Conservation (phyloP, 2,329 filamentous ascomycete species). For the Trichoderma oligosporum region DNA sequence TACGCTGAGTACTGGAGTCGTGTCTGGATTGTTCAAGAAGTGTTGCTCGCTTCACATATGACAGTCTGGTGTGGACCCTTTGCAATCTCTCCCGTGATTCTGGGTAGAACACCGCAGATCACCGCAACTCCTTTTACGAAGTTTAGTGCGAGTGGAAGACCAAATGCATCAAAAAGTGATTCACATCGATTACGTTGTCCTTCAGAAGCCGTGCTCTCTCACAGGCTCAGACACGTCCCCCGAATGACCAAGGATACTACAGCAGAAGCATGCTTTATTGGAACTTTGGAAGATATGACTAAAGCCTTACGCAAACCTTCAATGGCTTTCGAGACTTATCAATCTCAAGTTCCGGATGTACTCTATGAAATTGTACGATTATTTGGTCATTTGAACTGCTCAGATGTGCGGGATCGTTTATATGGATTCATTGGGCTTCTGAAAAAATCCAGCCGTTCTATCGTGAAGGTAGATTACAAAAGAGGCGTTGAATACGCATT, state of each 20-base stretch:
- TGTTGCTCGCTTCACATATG: background rate
- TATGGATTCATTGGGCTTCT: conserved; percentile 1
- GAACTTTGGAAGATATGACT: background rate
- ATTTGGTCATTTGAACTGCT: background rate
- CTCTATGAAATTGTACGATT: background rate
- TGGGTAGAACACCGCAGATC: background rate
- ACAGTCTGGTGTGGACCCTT: background rate
- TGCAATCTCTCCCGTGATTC: background rate
- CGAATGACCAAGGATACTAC: background rate
- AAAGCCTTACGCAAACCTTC: background rate
- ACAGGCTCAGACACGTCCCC: background rate
- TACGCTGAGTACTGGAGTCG: background rate
- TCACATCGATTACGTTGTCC: background rate
- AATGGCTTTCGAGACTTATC: background rate
- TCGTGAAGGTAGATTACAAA: background rate
- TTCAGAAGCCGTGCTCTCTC: background rate
- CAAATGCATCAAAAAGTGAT: background rate
- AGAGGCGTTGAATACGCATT: background rate
- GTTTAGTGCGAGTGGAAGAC: background rate
- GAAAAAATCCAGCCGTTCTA: background rate
- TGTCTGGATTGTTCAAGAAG: background rate
- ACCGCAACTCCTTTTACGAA: background rate
- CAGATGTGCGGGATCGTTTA: background rate
- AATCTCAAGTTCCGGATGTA: background rate
- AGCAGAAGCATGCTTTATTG: background rate